Conservation (phyloP, 306 rosid genomes). For the Rosa lucieae region DNA sequence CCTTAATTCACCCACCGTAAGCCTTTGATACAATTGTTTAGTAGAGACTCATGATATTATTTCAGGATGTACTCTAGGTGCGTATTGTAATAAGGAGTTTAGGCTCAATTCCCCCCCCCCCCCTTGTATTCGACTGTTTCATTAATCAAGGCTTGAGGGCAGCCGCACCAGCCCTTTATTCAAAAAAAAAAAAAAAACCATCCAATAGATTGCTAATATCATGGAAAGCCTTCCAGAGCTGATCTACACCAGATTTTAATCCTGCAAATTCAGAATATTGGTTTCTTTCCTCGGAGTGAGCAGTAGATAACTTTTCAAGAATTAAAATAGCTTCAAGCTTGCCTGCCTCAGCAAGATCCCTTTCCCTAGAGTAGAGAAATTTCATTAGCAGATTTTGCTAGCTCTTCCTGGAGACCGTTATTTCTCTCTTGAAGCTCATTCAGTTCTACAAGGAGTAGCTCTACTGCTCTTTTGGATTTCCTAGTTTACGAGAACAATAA, state of each 20-base stretch:
- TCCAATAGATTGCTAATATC: slow-evolving; percentile 53
- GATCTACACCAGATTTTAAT: slow-evolving; percentile 61
- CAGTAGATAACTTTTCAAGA: slow-evolving; percentile 58
- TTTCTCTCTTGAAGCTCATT: slow-evolving; percentile 98
- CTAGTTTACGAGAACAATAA: slow-evolving; percentile 14
- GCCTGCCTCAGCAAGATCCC: slow-evolving; percentile 63
- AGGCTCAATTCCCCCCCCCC: no score
- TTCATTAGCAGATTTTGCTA: slow-evolving; percentile 54
- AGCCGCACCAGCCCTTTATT: no score
- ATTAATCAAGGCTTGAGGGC: no score
- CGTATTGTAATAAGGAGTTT: no score
- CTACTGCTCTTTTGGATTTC: slow-evolving; percentile 88
- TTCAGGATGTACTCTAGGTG: no score
- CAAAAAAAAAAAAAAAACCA: slow-evolving; percentile 26
- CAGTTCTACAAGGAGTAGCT: slow-evolving; percentile 86
- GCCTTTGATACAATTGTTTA: no score
- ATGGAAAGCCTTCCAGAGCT: slow-evolving; percentile 54
- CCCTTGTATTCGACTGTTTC: no score
- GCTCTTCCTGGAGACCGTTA: slow-evolving; percentile 89
- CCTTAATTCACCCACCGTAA: no score
- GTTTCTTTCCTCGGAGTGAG: slow-evolving; percentile 50
- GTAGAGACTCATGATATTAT: no score
- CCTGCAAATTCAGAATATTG: slow-evolving; percentile 57
- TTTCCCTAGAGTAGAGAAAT: slow-evolving; percentile 61
- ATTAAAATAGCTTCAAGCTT: slow-evolving; percentile 65